Evolutionary conservation across 1,284 basidiomycete species (phyloP).

Genomic region (Thecaphora frezii): DNA sequence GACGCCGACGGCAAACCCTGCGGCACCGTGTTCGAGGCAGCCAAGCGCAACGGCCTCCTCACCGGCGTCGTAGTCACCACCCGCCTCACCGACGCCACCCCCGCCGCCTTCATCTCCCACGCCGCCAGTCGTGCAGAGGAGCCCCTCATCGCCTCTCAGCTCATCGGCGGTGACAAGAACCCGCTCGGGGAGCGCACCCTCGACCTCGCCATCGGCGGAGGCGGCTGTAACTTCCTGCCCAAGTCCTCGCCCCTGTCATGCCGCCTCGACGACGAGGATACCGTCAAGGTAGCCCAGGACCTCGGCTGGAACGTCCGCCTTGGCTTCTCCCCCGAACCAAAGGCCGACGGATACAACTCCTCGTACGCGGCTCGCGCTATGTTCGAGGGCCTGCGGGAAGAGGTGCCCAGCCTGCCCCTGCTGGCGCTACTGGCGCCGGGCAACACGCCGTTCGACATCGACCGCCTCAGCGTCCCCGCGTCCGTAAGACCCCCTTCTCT

Average conservation of each 20-base stretch:
- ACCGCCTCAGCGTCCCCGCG: conserved; percentile 37
- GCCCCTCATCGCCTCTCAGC: conserved; percentile 34
- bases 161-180: conserved; percentile 25
- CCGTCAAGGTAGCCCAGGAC: conserved; percentile 39
- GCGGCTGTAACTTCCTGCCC: conserved; percentile 59
- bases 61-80: conserved; percentile 60
- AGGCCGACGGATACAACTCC: background rate
- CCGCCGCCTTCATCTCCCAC: conserved; percentile 59
- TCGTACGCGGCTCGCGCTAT: too few relatives aligned
- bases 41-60: conserved; percentile 54
- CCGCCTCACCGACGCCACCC: conserved; percentile 55
- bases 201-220: conserved; percentile 60
- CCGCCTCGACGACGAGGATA: conserved; percentile 54
- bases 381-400: conserved; percentile 6
- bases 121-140: conserved; percentile 41
- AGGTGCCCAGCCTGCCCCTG: conserved; percentile 25
- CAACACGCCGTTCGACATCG: conserved; percentile 56
- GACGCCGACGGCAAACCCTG: conserved; percentile 46
- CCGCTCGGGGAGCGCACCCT: conserved; percentile 37
- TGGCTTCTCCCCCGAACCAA: conserved; percentile 15
- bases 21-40: conserved; percentile 60
- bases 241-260: conserved; percentile 46
- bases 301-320: conserved; percentile 44
- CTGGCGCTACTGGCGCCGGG: conserved; percentile 38
- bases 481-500: conserved; percentile 24